A percentile compares a stretch with the other conserved stretches of the same genome.
Conservation (phyloP, 805 yeast species). For the Metschnikowia borealis region DNA sequence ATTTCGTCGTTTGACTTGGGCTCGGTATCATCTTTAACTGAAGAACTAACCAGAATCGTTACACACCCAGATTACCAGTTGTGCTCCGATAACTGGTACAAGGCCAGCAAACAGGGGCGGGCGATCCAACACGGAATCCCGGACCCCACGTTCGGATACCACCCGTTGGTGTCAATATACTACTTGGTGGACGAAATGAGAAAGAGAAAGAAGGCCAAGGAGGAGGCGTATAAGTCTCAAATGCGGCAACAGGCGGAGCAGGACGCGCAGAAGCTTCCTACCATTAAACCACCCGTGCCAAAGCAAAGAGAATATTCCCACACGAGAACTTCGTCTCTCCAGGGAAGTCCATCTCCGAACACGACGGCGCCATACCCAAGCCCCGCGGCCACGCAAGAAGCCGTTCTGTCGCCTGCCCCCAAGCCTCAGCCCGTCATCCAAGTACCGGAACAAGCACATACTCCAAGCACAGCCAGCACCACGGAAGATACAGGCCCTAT, state of each 20-base stretch:
- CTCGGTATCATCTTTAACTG: slow-evolving; percentile 51
- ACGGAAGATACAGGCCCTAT: not conserved
- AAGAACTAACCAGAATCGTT: slow-evolving; percentile 55
- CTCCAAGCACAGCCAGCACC: slow-evolving; percentile 20
- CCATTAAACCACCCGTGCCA: slow-evolving; percentile 1
- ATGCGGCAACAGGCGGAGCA: slow-evolving; percentile 19
- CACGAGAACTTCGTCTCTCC: not conserved
- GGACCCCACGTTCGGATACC: slow-evolving; percentile 84
- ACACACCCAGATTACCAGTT: slow-evolving; percentile 61
- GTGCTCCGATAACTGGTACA: slow-evolving; percentile 62
- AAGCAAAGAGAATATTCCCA: not conserved
- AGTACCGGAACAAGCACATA: slow-evolving; percentile 41
- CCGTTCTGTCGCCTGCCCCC: not conserved
- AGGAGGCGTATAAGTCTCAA: slow-evolving; percentile 37
- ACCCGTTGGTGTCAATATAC: slow-evolving; percentile 85
- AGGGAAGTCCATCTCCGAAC: slow-evolving; percentile 1
- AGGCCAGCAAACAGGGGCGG: slow-evolving; percentile 35
- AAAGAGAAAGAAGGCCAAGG: slow-evolving; percentile 63
- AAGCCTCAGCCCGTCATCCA: slow-evolving; percentile 5
- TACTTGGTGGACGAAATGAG: slow-evolving; percentile 81
- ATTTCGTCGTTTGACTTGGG: slow-evolving; percentile 81
- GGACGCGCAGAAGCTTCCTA: not conserved
- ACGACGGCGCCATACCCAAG: not conserved
- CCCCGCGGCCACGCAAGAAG: slow-evolving; percentile 3
- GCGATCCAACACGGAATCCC: slow-evolving; percentile 27